Percentiles rank a stretch among this genome's conserved stretches.
phyloP scores from a whole-genome alignment of 169 alveolate species.

The Babesia gibsoni region DNA sequence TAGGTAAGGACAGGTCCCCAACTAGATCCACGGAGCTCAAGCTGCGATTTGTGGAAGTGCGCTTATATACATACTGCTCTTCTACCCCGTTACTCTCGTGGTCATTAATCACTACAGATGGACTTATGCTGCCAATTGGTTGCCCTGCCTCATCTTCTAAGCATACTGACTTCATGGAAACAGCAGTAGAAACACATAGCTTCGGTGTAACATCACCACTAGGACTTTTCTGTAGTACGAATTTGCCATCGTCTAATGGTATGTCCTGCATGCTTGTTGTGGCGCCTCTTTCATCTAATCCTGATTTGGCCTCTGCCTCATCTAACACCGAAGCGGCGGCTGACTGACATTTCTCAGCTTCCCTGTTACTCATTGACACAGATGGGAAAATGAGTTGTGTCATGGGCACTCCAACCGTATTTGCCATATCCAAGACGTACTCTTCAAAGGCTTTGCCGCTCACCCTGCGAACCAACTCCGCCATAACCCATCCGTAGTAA shows the following conservation, averaged over 20 bases:
- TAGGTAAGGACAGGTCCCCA: not conserved
- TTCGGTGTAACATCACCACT: not conserved
- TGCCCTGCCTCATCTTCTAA: not conserved
- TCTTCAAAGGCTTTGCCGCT: constrained; percentile 41
- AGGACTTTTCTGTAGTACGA: not conserved
- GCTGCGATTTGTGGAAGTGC: not conserved
- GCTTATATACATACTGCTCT: not conserved
- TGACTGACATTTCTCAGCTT: no score
- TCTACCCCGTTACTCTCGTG: not conserved
- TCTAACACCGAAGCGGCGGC: no score
- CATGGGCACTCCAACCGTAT: constrained; percentile 19
- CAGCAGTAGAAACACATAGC: not conserved
- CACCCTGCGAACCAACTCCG: constrained; percentile 52
- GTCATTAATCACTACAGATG: not conserved
- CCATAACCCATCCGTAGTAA: constrained; percentile 53
- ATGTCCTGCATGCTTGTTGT: not conserved
- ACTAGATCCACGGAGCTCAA: not conserved
- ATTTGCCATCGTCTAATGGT: not conserved
- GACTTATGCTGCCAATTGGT: not conserved
- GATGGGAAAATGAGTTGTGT: constrained; percentile 44
- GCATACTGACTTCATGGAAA: not conserved
- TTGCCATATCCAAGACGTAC: constrained; percentile 31
- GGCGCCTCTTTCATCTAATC: not conserved
- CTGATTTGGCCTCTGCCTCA: not conserved
- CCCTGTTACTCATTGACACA: not conserved